Evolutionary conservation across 2,329 filamentous ascomycete genomes (phyloP), one percentile per base, ranked within the genome.

Genomic region (Colletotrichum sp.): DNA sequence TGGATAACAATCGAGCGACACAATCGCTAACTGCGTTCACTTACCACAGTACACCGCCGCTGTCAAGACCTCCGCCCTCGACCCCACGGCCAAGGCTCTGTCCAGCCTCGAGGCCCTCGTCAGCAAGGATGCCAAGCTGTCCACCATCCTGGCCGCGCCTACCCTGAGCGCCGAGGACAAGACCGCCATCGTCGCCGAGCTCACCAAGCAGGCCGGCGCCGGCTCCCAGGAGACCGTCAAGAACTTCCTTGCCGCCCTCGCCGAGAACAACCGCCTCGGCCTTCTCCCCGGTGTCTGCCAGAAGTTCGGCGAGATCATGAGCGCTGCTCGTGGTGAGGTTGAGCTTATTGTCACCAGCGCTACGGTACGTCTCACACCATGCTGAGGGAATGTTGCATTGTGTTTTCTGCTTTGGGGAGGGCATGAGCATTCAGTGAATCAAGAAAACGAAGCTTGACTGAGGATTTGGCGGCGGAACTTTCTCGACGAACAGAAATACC

Each of bases 221-320:
- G 85, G 88, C 79, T 91, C 93, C 86, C 95, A 95, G 84, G 92
- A 95, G 84, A 95, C 96, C 78, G 89, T 99, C 87, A 96, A 97
- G 93, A 98, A 98, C 92, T 96, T 99, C 90, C 92, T 99, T 81
- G 85, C 89, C 74, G 95, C 96, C 74, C 92, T 99, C 75, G 96
- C 97, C 80, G 95, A 97, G 89, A 98, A 99, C 93, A 99, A 99
- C 93, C 93, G 97, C 81, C 90, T 99, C 80, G 93, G 93, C 79
- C 89, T 97, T 78, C 91, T 99, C 78, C 90, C 93, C 86, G 93
- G 93, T 81, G 94, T 99, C 79, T 93, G 92, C 85, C 92, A 94
- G 84, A 98, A 99, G 92, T 99, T 98, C 83, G 90, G 85, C 80
- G 90, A 93, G 84, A 89, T 99, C 83, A 98, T 99, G 90, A 92